Percentiles rank a stretch among this genome's conserved stretches.
Conservation (phyloP, 441 rosid genomes). For the Adansonia madagascariensis region DNA sequence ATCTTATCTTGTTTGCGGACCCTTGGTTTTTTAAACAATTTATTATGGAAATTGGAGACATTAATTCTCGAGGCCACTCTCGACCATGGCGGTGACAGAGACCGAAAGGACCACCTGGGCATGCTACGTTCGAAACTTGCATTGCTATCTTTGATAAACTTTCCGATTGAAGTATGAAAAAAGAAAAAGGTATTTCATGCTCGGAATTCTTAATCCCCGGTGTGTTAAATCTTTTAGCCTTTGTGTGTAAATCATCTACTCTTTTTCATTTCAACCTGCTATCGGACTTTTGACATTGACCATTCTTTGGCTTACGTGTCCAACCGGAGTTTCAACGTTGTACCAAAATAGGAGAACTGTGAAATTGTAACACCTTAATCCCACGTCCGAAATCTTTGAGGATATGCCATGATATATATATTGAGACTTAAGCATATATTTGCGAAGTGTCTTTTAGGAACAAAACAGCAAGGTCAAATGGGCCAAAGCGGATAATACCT, state of each 20-base stretch:
- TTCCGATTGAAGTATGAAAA: background rate
- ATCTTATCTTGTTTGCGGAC: conserved; percentile 11
- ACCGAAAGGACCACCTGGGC: background rate
- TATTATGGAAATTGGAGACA: background rate
- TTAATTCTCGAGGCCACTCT: conserved; percentile 9
- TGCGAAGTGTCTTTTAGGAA: too few relatives aligned
- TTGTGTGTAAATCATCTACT: background rate
- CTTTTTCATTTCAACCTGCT: background rate
- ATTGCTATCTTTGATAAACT: background rate
- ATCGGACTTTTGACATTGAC: background rate
- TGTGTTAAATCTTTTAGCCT: background rate
- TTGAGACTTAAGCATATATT: too few relatives aligned
- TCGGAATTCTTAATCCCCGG: background rate
- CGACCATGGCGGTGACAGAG: background rate
- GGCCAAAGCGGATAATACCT: too few relatives aligned
- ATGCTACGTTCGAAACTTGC: background rate
- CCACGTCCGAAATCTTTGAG: too few relatives aligned
- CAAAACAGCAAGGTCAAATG: too few relatives aligned
- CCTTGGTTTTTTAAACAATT: background rate
- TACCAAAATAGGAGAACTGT: background rate
- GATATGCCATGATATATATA: too few relatives aligned
- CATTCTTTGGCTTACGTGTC: background rate
- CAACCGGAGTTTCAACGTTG: background rate
- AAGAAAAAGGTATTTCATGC: background rate
- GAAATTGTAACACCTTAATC: background rate